Percentiles rank a stretch among this genome's conserved stretches.
phyloP scores from a whole-genome alignment of 495 filamentous ascomycete species.

The Staphylotrichum tortipilum region DNA sequence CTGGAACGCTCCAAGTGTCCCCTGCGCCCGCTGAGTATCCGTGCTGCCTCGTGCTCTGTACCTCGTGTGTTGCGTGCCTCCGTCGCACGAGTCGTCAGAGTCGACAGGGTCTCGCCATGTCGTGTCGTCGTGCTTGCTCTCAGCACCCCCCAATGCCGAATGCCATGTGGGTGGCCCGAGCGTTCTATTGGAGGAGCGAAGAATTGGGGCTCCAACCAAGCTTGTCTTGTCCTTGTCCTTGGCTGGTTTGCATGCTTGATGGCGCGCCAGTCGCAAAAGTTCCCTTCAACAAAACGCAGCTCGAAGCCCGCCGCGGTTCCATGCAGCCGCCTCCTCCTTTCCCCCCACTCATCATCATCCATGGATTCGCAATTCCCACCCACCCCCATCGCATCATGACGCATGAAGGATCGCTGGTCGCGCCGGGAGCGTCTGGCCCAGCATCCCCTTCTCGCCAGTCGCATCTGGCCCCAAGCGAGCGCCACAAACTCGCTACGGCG shows the following conservation, averaged over 20 bases:
- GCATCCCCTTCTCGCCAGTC: constrained; percentile 7
- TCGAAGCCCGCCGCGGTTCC: too few species aligned
- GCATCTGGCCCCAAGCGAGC: constrained; percentile 2
- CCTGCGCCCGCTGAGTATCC: neutral
- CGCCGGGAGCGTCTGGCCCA: constrained; percentile 2
- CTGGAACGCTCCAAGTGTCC: constrained; percentile 15
- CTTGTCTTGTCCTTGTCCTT: too few species aligned
- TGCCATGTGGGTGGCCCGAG: constrained; percentile 2
- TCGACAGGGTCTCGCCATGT: too few species aligned
- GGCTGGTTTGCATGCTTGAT: too few species aligned
- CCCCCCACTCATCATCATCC: neutral
- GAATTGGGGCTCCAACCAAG: neutral
- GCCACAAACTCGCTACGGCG: constrained; percentile 1
- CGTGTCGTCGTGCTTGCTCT: too few species aligned
- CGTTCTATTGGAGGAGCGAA: neutral
- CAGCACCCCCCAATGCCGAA: constrained; percentile 2
- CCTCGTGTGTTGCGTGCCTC: neutral
- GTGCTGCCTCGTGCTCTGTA: neutral
- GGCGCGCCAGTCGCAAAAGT: neutral
- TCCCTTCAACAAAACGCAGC: too few species aligned
- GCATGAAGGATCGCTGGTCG: constrained; percentile 15
- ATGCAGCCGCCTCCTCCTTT: neutral
- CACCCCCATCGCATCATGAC: constrained; percentile 6
- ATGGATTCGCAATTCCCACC: neutral
- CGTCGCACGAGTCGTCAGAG: neutral